Evolutionary conservation across 257 asterid genomes (phyloP).

Genomic region (Capsicum chinense): DNA sequence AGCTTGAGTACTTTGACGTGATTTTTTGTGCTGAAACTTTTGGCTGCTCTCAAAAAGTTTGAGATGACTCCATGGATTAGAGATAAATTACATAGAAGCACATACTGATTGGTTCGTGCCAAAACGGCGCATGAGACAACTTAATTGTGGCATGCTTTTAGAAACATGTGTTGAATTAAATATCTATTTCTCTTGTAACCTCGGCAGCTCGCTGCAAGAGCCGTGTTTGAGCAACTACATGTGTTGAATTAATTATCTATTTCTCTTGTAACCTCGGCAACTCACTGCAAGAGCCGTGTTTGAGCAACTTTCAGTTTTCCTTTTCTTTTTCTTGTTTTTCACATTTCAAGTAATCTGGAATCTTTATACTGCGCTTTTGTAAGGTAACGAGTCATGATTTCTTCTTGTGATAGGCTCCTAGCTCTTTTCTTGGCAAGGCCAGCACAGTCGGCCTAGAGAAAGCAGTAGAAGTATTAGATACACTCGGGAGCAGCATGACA

Average conservation of each 20-base stretch:
- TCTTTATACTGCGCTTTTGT: not conserved
- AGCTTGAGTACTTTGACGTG: not conserved
- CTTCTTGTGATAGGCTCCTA: conserved; percentile 66
- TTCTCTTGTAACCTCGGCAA: not conserved
- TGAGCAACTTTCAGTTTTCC: not conserved
- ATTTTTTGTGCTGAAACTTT: not conserved
- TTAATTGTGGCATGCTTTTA: not conserved
- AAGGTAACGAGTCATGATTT: not conserved
- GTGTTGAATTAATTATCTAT: not conserved
- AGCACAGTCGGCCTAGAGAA: conserved; percentile 86
- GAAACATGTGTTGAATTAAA: not conserved
- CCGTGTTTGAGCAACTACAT: not conserved
- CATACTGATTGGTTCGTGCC: not conserved
- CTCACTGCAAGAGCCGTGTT: not conserved
- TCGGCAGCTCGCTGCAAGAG: not conserved
- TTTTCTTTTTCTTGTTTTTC: not conserved
- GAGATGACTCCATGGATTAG: not conserved
- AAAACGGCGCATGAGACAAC: not conserved
- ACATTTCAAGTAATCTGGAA: conserved; percentile 11
- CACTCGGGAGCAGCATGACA: conserved; percentile 97
- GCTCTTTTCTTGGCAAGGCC: conserved; percentile 97
- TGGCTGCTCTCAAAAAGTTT: not conserved
- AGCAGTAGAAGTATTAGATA: conserved; percentile 96
- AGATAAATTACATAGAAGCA: not conserved
- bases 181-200: not conserved